Percentiles rank a stretch among this genome's conserved stretches.
phyloP scores from a whole-genome alignment of 345 rosid genomes.

The Lenwebbia sp. region DNA sequence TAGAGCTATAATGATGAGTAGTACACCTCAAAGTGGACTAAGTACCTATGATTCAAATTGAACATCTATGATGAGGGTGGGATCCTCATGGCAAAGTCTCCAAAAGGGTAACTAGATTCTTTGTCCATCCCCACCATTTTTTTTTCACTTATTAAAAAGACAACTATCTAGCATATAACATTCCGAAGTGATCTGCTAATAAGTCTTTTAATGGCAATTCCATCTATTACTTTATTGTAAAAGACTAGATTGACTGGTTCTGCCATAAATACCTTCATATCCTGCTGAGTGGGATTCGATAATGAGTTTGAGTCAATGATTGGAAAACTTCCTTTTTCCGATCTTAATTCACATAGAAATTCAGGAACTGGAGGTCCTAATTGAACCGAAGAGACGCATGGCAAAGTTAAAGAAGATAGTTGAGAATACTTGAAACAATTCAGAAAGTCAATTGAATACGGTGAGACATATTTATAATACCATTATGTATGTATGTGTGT shows the following conservation, averaged over 20 bases:
- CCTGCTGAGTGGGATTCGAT: too few species aligned
- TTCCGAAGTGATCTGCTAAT: too few species aligned
- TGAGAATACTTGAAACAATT: not conserved
- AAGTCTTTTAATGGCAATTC: too few species aligned
- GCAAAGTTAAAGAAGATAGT: not conserved
- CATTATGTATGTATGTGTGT: not conserved
- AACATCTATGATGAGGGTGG: accelerated
- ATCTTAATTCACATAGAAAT: too few species aligned
- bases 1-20: not conserved
- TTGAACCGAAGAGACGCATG: not conserved
- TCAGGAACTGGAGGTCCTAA: too few species aligned
- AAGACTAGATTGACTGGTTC: too few species aligned
- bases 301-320: too few species aligned
- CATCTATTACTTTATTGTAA: too few species aligned
- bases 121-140: not conserved
- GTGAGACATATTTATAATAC: not conserved
- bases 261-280: too few species aligned
- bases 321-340: too few species aligned
- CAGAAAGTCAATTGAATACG: not conserved
- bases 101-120: not conserved
- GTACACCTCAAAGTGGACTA: accelerated
- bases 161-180: not conserved
- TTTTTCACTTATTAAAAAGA: not conserved
- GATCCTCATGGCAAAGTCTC: not conserved
- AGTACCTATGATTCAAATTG: not conserved